A percentile compares a stretch with the other conserved stretches of the same genome.
phyloP scores from a whole-genome alignment of 148 eudicot species.

The Diospyros lotus region DNA sequence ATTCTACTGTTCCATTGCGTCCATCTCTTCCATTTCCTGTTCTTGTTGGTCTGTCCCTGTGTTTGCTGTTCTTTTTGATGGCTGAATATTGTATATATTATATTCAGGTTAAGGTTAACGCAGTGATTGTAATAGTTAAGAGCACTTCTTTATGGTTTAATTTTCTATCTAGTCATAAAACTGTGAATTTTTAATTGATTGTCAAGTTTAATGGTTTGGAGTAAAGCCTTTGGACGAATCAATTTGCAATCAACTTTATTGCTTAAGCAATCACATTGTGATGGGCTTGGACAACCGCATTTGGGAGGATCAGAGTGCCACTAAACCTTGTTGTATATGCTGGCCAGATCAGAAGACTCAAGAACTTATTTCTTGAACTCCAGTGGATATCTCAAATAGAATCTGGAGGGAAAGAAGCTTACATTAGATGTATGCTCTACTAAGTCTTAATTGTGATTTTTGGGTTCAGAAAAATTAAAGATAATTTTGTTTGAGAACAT shows the following conservation, averaged over 20 bases:
- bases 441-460: too few relatives aligned
- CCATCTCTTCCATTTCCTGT: not conserved
- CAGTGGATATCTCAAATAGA: not conserved
- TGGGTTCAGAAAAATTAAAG: too few relatives aligned
- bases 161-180: not conserved
- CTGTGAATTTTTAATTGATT: not conserved
- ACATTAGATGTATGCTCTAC: too few relatives aligned
- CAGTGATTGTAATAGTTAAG: not conserved
- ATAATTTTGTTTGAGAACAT: too few relatives aligned
- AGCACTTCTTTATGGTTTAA: not conserved
- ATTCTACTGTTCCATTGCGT: not conserved
- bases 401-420: not conserved
- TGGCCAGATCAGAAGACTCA: not conserved
- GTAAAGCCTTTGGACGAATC: too few relatives aligned
- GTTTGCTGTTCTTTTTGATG: not conserved
- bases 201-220: too few relatives aligned
- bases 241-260: too few relatives aligned
- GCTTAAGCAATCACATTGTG: too few relatives aligned
- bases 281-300: not conserved
- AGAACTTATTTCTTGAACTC: too few relatives aligned
- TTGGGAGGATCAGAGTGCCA: not conserved
- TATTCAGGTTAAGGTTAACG: not conserved
- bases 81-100: not conserved
- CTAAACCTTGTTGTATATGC: slow-evolving; percentile 4
- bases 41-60: not conserved